Percentiles rank a stretch among this genome's conserved stretches.
These are phyloP conservation scores for Oryza officinalis DNA, from an alignment of 176 grass and related monocot species.

Conservation along the genomic window DNA sequence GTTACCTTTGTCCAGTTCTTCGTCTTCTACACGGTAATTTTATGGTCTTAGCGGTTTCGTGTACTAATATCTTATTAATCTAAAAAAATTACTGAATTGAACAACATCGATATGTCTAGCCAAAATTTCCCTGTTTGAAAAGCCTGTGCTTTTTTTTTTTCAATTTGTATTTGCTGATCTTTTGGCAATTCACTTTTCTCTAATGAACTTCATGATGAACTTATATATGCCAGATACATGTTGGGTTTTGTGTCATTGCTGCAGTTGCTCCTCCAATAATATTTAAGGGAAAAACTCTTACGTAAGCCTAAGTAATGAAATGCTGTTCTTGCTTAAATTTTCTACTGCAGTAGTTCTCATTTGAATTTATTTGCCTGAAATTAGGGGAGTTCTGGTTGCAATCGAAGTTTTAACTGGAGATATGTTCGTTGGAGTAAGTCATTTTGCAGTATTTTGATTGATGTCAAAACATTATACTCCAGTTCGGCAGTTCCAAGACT, in stretches of 20 bases:
- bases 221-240: slow-evolving; percentile 61
- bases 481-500: background rate
- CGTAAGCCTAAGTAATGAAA: slow-evolving; percentile 50
- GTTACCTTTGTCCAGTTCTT: slow-evolving; percentile 87
- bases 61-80: too few relatives aligned
- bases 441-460: slow-evolving; percentile 9
- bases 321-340: slow-evolving; percentile 5
- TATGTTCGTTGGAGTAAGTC: slow-evolving; percentile 64
- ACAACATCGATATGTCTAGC: background rate
- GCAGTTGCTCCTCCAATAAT: slow-evolving; percentile 84
- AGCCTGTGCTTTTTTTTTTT: background rate
- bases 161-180: background rate
- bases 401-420: slow-evolving; percentile 66
- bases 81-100: too few relatives aligned
- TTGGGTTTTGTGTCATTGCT: slow-evolving; percentile 75
- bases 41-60: background rate
- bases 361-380: slow-evolving; percentile 43
- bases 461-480: background rate
- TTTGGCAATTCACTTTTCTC: slow-evolving; percentile 1
- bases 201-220: slow-evolving; percentile 14
- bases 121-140: background rate
- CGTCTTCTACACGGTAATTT: slow-evolving; percentile 78
- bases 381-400: slow-evolving; percentile 75
- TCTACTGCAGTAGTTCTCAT: background rate
- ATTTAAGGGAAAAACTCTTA: slow-evolving; percentile 72